Conservation (phyloP, 2,329 filamentous ascomycete species). For the Verticillium zaregamsianum region DNA sequence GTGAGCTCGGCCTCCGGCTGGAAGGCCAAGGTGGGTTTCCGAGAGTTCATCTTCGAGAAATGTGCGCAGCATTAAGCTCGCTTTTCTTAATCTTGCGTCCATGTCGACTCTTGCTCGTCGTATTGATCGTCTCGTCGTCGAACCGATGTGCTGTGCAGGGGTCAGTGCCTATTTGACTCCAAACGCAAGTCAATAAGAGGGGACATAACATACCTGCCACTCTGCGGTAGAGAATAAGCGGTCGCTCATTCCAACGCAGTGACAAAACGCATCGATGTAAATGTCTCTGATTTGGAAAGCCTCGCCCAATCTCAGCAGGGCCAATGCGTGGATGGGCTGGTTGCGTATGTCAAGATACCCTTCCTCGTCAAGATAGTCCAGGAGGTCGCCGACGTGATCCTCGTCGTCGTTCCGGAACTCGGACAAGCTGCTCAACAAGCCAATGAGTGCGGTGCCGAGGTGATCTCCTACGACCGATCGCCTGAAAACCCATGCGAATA, state of each 20-base stretch:
- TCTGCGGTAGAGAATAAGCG: slow-evolving; percentile 52
- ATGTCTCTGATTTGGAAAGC: slow-evolving; percentile 57
- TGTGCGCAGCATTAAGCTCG: slow-evolving; percentile 53
- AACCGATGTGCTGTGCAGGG: slow-evolving; percentile 38
- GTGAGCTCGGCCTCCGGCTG: slow-evolving; percentile 57
- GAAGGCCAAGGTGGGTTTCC: slow-evolving; percentile 60
- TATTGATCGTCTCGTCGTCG: slow-evolving; percentile 60
- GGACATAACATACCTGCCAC: slow-evolving; percentile 48
- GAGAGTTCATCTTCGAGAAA: slow-evolving; percentile 72
- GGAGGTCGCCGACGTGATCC: slow-evolving; percentile 57
- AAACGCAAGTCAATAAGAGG: neutral
- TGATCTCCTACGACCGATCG: slow-evolving; percentile 64
- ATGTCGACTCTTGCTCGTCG: slow-evolving; percentile 60
- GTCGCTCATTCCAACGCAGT: slow-evolving; percentile 75
- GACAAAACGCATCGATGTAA: slow-evolving; percentile 70
- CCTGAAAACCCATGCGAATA: slow-evolving; percentile 67
- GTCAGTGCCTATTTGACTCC: neutral
- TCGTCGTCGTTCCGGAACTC: slow-evolving; percentile 51
- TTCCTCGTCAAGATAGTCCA: slow-evolving; percentile 62
- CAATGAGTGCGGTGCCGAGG: slow-evolving; percentile 60
- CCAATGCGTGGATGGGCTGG: slow-evolving; percentile 64
- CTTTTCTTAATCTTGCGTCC: slow-evolving; percentile 56
- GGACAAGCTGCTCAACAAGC: slow-evolving; percentile 61
- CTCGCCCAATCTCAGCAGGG: slow-evolving; percentile 65
- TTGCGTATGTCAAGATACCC: slow-evolving; percentile 66